Evolutionary conservation across 768 basidiomycete genomes (phyloP).

Genomic region (Lentinula sp.): DNA sequence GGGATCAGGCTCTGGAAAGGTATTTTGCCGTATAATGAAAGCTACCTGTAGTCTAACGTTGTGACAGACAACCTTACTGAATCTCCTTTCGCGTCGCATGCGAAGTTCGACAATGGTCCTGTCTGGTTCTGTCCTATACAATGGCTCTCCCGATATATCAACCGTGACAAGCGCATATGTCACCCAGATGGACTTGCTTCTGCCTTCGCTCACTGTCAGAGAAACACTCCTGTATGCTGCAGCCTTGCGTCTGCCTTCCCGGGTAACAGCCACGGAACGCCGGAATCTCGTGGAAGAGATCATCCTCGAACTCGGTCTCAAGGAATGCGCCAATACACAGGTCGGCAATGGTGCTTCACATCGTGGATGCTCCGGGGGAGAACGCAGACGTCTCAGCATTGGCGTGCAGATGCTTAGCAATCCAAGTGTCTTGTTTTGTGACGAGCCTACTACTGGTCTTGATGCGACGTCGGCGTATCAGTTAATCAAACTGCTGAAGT

Average conservation of each 20-base stretch:
- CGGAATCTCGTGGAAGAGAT: conserved; percentile 32
- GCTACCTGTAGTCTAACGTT: not conserved
- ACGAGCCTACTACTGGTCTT: conserved; percentile 54
- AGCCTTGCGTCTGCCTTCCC: conserved; percentile 39
- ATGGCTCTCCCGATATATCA: conserved; percentile 18
- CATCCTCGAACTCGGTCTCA: conserved; percentile 32
- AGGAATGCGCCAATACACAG: conserved; percentile 28
- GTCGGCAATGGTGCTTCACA: conserved; percentile 35
- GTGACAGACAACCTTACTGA: conserved; percentile 4
- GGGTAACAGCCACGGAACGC: conserved; percentile 26
- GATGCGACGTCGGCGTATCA: conserved; percentile 43
- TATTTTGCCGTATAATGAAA: not conserved
- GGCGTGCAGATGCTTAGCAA: conserved; percentile 55
- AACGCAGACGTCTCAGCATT: conserved; percentile 53
- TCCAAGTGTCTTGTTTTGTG: conserved; percentile 55
- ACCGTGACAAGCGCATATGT: conserved; percentile 32
- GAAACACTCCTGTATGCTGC: conserved; percentile 47
- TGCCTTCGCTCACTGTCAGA: conserved; percentile 42
- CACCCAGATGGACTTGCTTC: conserved; percentile 54
- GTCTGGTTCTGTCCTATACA: conserved; percentile 26
- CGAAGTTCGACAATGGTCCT: conserved; percentile 15
- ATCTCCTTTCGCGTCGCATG: conserved; percentile 12
- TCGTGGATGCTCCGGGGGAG: conserved; percentile 45
- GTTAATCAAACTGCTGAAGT: conserved; percentile 35
- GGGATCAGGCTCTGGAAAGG: conserved; percentile 9